Evolutionary conservation across 2,329 filamentous ascomycete species (phyloP), one percentile per base, ranked within the genome.

Genomic region (Esteya vermicola): DNA sequence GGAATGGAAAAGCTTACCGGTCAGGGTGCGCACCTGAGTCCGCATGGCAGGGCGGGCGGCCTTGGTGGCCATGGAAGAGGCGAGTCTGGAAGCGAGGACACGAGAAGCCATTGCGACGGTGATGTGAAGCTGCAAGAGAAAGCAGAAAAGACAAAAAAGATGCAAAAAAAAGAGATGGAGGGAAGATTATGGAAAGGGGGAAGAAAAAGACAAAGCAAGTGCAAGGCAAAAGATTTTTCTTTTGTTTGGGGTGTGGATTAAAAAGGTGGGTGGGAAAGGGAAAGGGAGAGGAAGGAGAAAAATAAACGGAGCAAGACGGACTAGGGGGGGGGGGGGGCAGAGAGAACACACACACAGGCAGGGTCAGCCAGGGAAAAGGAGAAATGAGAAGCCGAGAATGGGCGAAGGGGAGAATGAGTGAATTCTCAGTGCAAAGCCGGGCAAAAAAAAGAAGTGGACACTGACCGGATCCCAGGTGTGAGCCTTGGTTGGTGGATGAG

Each of bases 71-170:
- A 81, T 80, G 67, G 76, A n/a, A n/a, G n/a, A 72, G 65, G 80
- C 78, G 70, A 85, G 72, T 65, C 81, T 77, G 59, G 79, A 78
- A 62, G 81, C 76, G 67, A 84, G 72, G 64, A 85, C 72, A 68
- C 81, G 81, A 64, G 76, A 72, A 64, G 81, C 78, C 81, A 86
- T 86, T 84, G 73, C 75, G 73, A 77, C 66, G 68, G 68, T 36
- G 27, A 67, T 70, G 68, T 45, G 43, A 43, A 31, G 38, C 35
- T 41, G 43, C 33, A 36, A 40, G 63, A 67, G 59, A 60, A 59
- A 56, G 58, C 59, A 63, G 61, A 62, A 45, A 41, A 36, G 28
- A 26, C 7, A 45, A 42, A 40, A 34, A 47, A 48, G 47, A 48
- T 48, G 51, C 46, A 40, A 48, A 50, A 45, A 47, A 26, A 40